Evolutionary conservation across 2,329 filamentous ascomycete genomes (phyloP), one percentile per base, ranked within the genome.

Genomic region (Fusarium mangiferae): DNA sequence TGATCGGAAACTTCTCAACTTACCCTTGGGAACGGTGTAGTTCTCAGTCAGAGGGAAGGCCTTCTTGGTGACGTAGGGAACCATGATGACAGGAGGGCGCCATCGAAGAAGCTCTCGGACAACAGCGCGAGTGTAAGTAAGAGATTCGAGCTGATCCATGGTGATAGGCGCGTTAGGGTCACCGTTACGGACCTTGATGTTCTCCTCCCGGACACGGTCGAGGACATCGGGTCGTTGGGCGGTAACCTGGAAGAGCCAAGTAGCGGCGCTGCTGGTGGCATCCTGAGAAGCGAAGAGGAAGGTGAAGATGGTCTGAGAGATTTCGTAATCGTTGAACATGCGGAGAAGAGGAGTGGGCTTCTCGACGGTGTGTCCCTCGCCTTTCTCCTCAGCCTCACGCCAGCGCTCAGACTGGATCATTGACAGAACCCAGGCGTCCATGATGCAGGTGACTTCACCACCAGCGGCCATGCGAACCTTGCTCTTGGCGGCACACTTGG

Each of bases 201-300:
- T 97, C 87, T 99, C 96, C 80, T 97, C 95, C 51, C 96, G 94
- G 63, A 99, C 90, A 78, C 94, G 94, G 80, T 96, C 93, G 62
- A 98, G 88, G 61, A 97, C 88, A 68, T 98, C 96, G n/a, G 96
- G 96, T 74, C 95, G 92, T 85, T 98, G 94, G 52, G 96, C 95
- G 86, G 94, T 92, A 79, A 94, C 90, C 86, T 99, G 96, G 88
- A 98, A 98, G 74, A 98, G 85, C 95, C 96, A 98, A 60, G 95
- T 98, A 79, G 90, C 91, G 70, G 96, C 96, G 79, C 94, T 97
- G 85, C 93, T 96, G 72, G 96, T 98, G 75, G 96, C 96, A 83
- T 99, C 96, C 85, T 98, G 96, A 7, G 95, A 98, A 70, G 96
- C 96, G 84, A 98, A 98, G 70, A 98, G 88, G 87, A 98, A 98